A percentile compares a stretch with the other conserved stretches of the same genome.
These are phyloP conservation scores for Lagenaria siceraria DNA, from an alignment of 306 rosid genomes.

Conservation along the genomic window DNA sequence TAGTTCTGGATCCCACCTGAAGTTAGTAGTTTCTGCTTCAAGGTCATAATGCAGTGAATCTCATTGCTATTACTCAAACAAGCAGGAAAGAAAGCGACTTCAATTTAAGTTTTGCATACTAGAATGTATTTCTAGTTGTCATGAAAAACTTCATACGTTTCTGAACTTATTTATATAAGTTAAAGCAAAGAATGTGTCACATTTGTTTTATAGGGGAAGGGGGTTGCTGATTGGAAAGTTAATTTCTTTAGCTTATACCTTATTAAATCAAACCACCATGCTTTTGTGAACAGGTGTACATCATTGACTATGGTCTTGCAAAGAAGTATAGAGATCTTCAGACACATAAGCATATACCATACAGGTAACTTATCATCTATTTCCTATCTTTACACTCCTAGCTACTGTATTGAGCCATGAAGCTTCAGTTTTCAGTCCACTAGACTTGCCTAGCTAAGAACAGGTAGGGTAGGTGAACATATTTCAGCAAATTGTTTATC, in stretches of 20 bases:
- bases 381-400: not conserved
- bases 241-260: not conserved
- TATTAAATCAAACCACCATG: constrained; percentile 9
- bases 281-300: constrained; percentile 38
- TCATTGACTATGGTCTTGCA: constrained; percentile 82
- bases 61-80: no score
- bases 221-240: constrained; percentile 1
- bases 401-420: not conserved
- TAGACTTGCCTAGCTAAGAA: not conserved
- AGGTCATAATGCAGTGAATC: not conserved
- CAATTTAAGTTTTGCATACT: not conserved
- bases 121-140: not conserved
- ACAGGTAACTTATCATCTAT: constrained; percentile 40
- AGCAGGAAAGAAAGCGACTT: not conserved
- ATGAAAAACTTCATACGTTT: not conserved
- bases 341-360: constrained; percentile 59
- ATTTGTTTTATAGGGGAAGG: not conserved
- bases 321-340: constrained; percentile 57
- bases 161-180: not conserved
- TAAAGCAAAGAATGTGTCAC: not conserved
- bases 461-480: not conserved
- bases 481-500: not conserved
- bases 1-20: not conserved
- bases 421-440: not conserved
- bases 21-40: constrained; percentile 2